Evolutionary conservation across 768 basidiomycete genomes (phyloP), one percentile per base, ranked within the genome.

Genomic region (Leccinum broughii): DNA sequence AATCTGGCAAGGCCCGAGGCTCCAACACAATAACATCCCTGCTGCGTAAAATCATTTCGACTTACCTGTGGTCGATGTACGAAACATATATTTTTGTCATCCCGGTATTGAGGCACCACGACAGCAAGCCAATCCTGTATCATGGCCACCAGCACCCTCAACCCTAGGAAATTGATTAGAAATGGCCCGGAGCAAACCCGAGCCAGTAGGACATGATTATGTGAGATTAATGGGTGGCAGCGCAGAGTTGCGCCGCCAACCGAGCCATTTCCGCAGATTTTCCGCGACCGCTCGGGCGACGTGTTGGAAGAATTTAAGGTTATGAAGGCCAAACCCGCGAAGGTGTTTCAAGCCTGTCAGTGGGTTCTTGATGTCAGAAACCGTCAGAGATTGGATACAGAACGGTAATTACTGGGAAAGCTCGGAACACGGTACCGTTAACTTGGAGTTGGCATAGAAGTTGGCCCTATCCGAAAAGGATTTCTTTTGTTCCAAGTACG

Each of bases 281-380:
- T 35, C 57, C 63, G 13, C n/a, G 5, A 4, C 20, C 13, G 41
- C 49, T 26, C 14, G 22, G 15, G 26, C 2, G 9, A 22, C 34
- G 14, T 28, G 34, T 39, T 26, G 48, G 8, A 17, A 39, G 17
- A 39, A 53, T n/a, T 49, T 50, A 51, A 51, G 57, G 57, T 55
- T 57, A 34, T 11, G 32, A 9, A 15, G 44, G 50, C 49, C 28
- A 28, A 26, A 57, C 7, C 58, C 52, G 50, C 37, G 44, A 66
- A 56, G 41, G 8, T 55, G 57, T 56, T 63, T 39, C 46, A 54
- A 13, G 54, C 32, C 22, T 10, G 32, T 13, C 17, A 15, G 24
- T 14, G 32, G 26, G 10, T 44, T 51, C 24, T 49, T 8, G 49
- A 51, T 37, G 48, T 41, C 48, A 52, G 28, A 59, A 46, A 39